These are phyloP conservation scores for Rhodotorula babjevae DNA, from an alignment of 768 basidiomycete species.

Conservation along the genomic window DNA sequence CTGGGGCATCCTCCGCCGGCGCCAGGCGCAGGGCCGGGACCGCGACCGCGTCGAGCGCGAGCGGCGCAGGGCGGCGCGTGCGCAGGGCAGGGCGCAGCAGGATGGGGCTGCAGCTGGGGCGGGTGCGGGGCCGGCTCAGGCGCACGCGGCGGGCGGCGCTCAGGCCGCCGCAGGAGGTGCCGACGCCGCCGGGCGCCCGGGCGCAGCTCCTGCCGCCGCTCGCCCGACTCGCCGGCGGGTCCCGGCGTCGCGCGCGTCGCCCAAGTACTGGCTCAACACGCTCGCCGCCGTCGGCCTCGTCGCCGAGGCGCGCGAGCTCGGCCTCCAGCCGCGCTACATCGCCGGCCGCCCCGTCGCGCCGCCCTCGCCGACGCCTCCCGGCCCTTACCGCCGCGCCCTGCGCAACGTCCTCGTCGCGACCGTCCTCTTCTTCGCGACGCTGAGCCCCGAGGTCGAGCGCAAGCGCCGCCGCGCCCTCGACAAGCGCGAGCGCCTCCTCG, in stretches of 20 bases:
- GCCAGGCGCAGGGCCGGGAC: conserved; percentile 3
- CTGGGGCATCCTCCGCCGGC: conserved; percentile 11
- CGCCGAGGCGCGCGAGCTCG: conserved; percentile 40
- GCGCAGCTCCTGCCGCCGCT: background rate
- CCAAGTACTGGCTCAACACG: conserved; percentile 41
- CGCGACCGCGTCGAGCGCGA: conserved; percentile 18
- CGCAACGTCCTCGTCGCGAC: conserved; percentile 16
- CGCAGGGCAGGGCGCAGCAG: background rate
- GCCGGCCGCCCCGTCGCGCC: conserved; percentile 22
- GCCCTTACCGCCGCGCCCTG: background rate
- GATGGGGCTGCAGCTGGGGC: background rate
- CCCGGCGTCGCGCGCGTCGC: conserved; percentile 31
- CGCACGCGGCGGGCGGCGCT: background rate
- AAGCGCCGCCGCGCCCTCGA: conserved; percentile 41
- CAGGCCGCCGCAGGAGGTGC: background rate
- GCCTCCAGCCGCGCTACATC: conserved; percentile 30
- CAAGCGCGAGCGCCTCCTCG: conserved; percentile 38
- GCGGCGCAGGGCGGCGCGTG: background rate
- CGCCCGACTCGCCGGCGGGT: background rate
- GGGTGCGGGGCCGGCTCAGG: background rate
- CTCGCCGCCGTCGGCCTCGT: conserved; percentile 41
- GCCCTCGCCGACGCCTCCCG: background rate
- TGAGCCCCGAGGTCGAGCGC: conserved; percentile 41
- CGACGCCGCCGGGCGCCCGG: background rate
- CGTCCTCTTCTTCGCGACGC: conserved; percentile 42